These are phyloP conservation scores for Parietichytrium sp. DNA, from an alignment of 108 stramenopile species.

Conservation along the genomic window DNA sequence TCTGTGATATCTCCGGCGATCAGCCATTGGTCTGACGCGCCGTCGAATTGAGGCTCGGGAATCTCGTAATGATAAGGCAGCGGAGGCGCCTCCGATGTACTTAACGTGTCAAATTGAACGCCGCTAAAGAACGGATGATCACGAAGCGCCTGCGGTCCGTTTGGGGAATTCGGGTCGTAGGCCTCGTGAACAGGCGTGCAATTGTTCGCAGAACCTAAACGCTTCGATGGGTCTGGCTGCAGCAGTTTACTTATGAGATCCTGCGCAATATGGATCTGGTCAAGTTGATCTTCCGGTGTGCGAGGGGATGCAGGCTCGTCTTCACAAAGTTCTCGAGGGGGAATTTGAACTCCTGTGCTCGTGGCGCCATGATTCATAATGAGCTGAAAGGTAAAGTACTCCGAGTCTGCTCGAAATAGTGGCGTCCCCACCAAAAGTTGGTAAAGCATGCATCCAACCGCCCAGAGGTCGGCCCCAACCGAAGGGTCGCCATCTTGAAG, in stretches of 20 bases:
- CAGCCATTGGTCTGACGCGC: slow-evolving; percentile 23
- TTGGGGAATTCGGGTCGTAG: neutral
- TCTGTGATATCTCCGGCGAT: slow-evolving; percentile 29
- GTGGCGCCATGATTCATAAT: slow-evolving; percentile 39
- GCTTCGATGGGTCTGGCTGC: neutral
- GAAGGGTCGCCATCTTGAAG: slow-evolving; percentile 36
- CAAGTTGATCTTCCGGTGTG: neutral
- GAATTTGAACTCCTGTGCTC: neutral
- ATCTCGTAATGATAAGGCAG: neutral
- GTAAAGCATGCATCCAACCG: slow-evolving; percentile 54
- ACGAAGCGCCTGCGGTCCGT: neutral
- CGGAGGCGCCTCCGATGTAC: neutral
- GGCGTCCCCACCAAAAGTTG: slow-evolving; percentile 46
- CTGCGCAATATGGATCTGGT: neutral
- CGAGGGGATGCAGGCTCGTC: neutral
- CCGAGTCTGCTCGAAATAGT: slow-evolving; percentile 45
- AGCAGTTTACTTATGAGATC: neutral
- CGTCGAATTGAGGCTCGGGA: neutral
- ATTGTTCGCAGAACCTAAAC: slow-evolving; percentile 25
- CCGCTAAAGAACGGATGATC: slow-evolving; percentile 37
- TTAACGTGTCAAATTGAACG: slow-evolving; percentile 18
- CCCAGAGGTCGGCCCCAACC: slow-evolving; percentile 53
- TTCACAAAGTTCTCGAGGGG: neutral
- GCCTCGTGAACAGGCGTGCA: neutral
- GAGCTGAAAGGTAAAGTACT: slow-evolving; percentile 46